Conservation (phyloP, 495 filamentous ascomycete genomes). For the Bombardia bombarda region DNA sequence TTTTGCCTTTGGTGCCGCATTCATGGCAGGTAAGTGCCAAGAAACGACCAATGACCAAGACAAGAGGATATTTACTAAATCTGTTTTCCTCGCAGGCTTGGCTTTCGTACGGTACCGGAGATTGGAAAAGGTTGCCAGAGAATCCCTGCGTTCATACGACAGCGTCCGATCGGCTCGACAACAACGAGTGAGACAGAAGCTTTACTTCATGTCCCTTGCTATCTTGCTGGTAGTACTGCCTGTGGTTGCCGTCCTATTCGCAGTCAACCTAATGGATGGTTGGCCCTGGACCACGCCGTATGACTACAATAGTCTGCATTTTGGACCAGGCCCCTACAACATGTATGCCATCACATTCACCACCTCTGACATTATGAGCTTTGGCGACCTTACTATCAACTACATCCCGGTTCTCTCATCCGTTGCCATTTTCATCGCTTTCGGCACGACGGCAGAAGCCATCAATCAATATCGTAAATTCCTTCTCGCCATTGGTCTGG, state of each 20-base stretch:
- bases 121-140: conserved; percentile 54
- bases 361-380: conserved; percentile 40
- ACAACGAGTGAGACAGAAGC: conserved; percentile 61
- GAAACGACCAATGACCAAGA: neutral
- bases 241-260: conserved; percentile 52
- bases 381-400: conserved; percentile 49
- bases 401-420: conserved; percentile 59
- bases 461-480: conserved; percentile 59
- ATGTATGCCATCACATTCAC: conserved; percentile 58
- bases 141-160: conserved; percentile 48
- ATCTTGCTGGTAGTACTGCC: conserved; percentile 63
- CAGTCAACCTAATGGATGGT: conserved; percentile 40
- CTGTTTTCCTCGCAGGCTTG: conserved; percentile 39
- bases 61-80: neutral
- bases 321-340: conserved; percentile 23
- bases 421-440: conserved; percentile 63
- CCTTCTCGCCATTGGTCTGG: conserved; percentile 43
- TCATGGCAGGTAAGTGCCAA: conserved; percentile 74
- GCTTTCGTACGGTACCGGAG: conserved; percentile 59
- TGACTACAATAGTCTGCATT: conserved; percentile 28
- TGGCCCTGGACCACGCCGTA: conserved; percentile 46
- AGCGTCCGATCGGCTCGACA: conserved; percentile 30
- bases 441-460: conserved; percentile 74
- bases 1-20: conserved; percentile 52
- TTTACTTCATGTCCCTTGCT: conserved; percentile 64